Conservation (phyloP, 768 basidiomycete genomes). For the Sporobolomyces phaffii region DNA sequence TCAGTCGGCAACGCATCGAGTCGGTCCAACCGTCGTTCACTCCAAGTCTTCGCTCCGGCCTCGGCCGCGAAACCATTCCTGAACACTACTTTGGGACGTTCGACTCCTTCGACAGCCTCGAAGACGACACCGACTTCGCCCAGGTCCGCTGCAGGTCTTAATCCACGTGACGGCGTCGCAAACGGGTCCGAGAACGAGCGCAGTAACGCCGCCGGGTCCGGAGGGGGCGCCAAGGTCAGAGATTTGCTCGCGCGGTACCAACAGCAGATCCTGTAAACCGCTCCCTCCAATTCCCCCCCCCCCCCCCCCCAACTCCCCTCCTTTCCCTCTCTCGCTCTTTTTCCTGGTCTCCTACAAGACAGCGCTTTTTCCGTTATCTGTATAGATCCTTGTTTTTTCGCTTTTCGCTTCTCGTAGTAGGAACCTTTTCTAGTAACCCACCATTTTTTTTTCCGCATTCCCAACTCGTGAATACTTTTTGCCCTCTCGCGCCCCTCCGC, state of each 20-base stretch:
- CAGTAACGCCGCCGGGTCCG: background rate
- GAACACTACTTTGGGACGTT: slow-evolving; percentile 28
- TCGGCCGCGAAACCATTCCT: slow-evolving; percentile 25
- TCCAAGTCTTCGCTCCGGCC: background rate
- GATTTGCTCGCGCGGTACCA: slow-evolving; percentile 12
- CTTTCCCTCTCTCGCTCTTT: background rate
- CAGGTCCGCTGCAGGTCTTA: too few relatives aligned
- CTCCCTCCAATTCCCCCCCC: background rate
- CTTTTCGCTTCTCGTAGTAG: too few relatives aligned
- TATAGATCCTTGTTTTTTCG: too few relatives aligned
- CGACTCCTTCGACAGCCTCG: background rate
- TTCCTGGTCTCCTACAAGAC: too few relatives aligned
- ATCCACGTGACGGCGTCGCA: too few relatives aligned
- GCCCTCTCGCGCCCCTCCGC: too few relatives aligned
- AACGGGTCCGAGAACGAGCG: background rate
- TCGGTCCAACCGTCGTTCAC: background rate
- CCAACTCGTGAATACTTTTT: too few relatives aligned
- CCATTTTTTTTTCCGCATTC: too few relatives aligned
- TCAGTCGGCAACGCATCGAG: background rate
- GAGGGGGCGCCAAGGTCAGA: background rate
- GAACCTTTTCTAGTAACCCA: too few relatives aligned
- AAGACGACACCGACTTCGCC: too few relatives aligned
- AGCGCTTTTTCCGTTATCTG: too few relatives aligned
- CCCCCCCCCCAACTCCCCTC: background rate
- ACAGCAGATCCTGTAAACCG: slow-evolving; percentile 1